phyloP scores from a whole-genome alignment of 805 yeast species.

The Kuraishia floccosa region DNA sequence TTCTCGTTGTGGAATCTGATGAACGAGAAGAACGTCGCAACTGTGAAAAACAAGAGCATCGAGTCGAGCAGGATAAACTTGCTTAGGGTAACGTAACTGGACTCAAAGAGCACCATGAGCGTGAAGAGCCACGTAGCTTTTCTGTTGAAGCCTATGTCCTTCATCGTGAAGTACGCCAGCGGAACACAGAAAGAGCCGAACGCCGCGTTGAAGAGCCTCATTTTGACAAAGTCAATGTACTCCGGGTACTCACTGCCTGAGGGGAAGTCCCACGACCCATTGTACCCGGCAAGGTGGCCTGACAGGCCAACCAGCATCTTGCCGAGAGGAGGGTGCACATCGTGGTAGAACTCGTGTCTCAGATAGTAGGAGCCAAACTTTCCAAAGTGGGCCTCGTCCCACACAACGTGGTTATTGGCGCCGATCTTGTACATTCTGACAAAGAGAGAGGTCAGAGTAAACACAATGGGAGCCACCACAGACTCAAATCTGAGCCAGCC shows the following conservation, averaged over 20 bases:
- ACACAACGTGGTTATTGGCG: slow-evolving; percentile 65
- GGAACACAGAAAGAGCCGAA: slow-evolving; percentile 84
- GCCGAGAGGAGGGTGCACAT: slow-evolving; percentile 83
- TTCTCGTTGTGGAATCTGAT: slow-evolving; percentile 59
- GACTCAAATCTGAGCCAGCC: slow-evolving; percentile 13
- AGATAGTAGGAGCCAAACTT: slow-evolving; percentile 75
- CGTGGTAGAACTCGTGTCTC: slow-evolving; percentile 72
- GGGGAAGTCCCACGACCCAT: slow-evolving; percentile 83
- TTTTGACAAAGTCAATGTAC: slow-evolving; percentile 64
- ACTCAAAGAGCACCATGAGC: slow-evolving; percentile 72
- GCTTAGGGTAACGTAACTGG: slow-evolving; percentile 74
- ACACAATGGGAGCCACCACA: slow-evolving; percentile 40
- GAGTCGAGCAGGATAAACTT: slow-evolving; percentile 89
- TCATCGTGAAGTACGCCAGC: slow-evolving; percentile 72
- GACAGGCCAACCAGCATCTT: slow-evolving; percentile 71
- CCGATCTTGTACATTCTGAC: slow-evolving; percentile 71
- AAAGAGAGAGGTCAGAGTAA: slow-evolving; percentile 61
- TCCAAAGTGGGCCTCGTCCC: slow-evolving; percentile 98
- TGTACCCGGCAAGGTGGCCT: slow-evolving; percentile 75
- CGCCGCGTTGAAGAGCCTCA: slow-evolving; percentile 81
- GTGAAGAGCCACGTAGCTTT: slow-evolving; percentile 71
- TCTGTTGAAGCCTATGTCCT: slow-evolving; percentile 61
- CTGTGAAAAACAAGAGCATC: slow-evolving; percentile 81
- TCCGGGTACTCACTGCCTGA: slow-evolving; percentile 74
- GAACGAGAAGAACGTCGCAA: slow-evolving; percentile 67